These are phyloP conservation scores for Colletotrichum zoysiae DNA, from an alignment of 2,329 filamentous ascomycete genomes.

Conservation along the genomic window DNA sequence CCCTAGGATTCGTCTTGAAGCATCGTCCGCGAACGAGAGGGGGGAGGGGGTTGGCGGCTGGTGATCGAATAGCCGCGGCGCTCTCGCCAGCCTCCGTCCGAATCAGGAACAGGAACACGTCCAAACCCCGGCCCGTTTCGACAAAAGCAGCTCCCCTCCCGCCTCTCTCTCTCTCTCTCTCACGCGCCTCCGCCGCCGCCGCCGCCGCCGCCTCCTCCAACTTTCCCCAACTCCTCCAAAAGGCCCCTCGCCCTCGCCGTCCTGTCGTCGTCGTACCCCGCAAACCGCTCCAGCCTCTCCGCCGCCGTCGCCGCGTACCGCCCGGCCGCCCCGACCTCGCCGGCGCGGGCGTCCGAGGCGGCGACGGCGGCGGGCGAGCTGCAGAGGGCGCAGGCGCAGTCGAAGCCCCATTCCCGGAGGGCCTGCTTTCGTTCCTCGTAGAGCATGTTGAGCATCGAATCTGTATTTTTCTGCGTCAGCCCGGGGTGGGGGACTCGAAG, in stretches of 20 bases:
- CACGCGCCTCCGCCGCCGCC: conserved; percentile 7
- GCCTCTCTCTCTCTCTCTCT: not conserved
- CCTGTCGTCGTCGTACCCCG: conserved; percentile 44
- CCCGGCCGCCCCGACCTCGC: conserved; percentile 42
- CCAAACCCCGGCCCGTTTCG: not conserved
- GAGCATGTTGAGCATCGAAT: conserved; percentile 46
- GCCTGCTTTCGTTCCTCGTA: conserved; percentile 44
- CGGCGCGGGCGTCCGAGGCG: conserved; percentile 33
- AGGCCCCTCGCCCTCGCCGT: conserved; percentile 38
- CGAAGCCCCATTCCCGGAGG: conserved; percentile 47
- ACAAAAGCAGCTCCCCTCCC: not conserved
- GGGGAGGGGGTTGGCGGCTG: too few species aligned
- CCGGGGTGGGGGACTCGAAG: not conserved
- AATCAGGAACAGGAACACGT: conserved; percentile 2
- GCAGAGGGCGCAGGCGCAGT: conserved; percentile 48
- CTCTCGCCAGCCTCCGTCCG: not conserved
- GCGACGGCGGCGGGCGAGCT: conserved; percentile 32
- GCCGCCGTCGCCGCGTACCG: conserved; percentile 43
- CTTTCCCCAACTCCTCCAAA: conserved; percentile 33
- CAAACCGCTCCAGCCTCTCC: conserved; percentile 43
- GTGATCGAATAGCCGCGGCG: not conserved
- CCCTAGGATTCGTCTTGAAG: not conserved
- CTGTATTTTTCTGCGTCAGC: conserved; percentile 39
- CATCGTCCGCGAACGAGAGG: not conserved
- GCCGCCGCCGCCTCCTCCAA: conserved; percentile 5